These are phyloP conservation scores for Xylaria sp. DNA, from an alignment of 2,329 filamentous ascomycete genomes.

Conservation along the genomic window DNA sequence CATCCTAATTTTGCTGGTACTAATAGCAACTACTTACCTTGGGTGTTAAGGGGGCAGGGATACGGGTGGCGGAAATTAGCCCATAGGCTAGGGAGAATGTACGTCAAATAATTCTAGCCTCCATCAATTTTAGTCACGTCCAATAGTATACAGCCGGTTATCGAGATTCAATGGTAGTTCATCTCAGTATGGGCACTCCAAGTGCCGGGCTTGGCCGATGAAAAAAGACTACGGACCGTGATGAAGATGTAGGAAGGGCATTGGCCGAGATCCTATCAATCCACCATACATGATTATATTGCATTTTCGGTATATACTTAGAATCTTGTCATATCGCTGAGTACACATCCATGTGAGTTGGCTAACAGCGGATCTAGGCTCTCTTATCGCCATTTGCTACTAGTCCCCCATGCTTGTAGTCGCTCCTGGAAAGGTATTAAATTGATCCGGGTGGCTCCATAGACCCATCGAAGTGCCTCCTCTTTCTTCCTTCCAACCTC, in stretches of 20 bases:
- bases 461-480: not conserved
- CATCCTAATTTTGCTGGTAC: not conserved
- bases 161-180: constrained; percentile 1
- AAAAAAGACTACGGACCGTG: constrained; percentile 1
- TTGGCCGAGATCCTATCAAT: constrained; percentile 2
- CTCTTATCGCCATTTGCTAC: not conserved
- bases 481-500: not conserved
- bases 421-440: not conserved
- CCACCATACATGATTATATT: constrained; percentile 17
- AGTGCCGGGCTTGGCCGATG: constrained; percentile 16
- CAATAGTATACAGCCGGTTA: constrained; percentile 29
- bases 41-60: not conserved
- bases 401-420: not conserved
- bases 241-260: not conserved
- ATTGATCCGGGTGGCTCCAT: not conserved
- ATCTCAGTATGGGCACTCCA: not conserved
- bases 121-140: not conserved
- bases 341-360: not conserved
- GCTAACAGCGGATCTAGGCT: not conserved
- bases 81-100: constrained; percentile 33
- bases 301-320: constrained; percentile 16
- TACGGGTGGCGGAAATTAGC: constrained; percentile 15
- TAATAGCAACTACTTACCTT: not conserved
- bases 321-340: not conserved
- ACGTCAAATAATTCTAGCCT: not conserved